Base-by-base conservation (phyloP, 345 rosid genomes). In the Mercurialis annua region DNA sequence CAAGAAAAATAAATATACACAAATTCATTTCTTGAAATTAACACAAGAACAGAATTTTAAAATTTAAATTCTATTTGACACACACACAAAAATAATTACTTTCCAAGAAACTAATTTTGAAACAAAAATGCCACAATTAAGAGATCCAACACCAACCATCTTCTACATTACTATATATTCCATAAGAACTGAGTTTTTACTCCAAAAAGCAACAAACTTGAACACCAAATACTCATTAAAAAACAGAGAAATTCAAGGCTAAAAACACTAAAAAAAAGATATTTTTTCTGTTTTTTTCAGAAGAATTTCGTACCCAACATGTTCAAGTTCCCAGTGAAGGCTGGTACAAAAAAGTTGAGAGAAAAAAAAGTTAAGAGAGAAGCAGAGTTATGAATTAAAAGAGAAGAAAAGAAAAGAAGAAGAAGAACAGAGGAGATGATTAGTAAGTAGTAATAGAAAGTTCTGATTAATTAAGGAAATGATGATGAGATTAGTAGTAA, bases 101-200 rank as follows among this genome's bases (percentile, higher is more conserved):
- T 34, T 4, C 40, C 40, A 4, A 34, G 40, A 34, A 65, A 16
- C 29, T 20, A 53, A 65, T 5, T 42, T 14, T 33, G 48, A 62
- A 51, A 26, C 1, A 12, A 38, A 42, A 23, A 2, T 30, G 63
- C 42, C 15, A 62, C 43, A 65, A 51, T 56, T 59, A 34, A 54
- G 27, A 27, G 74, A 75, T 68, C 59, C 69, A 71, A 18, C 69
- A 58, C 29, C 51, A 73, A 70, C 59, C 71, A 46, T 59, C 62
- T 65, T 10, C 17, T 29, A 58, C 29, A 43, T 52, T 50, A 23
- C 15, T n/a, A 20, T 53, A 49, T 51, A 54, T 60, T 54, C 64
- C 74, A 51, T 31, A 46, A 50, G 40, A 70, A 63, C 15, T 6
- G 23, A 57, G 11, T 29, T 46, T 26, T 14, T 46, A 52, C 10